phyloP scores from a whole-genome alignment of 2,329 filamentous ascomycete genomes.

The Pestalotiopsis sp. region DNA sequence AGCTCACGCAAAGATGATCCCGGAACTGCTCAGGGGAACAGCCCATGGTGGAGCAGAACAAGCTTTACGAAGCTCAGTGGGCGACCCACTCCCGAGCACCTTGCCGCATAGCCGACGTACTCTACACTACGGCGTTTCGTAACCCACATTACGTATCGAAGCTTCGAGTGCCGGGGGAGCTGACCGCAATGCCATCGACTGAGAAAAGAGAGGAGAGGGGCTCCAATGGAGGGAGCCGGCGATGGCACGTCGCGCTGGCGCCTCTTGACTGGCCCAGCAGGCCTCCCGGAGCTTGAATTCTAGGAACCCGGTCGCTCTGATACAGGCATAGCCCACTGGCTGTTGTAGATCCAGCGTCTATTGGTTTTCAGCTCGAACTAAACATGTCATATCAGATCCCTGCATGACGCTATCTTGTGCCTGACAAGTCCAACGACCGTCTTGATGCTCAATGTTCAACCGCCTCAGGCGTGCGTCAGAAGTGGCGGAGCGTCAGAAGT shows the following conservation, averaged over 20 bases:
- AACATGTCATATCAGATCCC: not conserved
- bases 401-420: slow-evolving; percentile 3
- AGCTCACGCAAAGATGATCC: not conserved
- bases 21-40: not conserved
- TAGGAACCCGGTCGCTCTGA: not conserved
- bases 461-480: not conserved
- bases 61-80: not conserved
- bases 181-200: not conserved
- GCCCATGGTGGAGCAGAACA: slow-evolving; percentile 5
- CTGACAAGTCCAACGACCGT: not conserved
- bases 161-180: not conserved
- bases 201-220: not conserved
- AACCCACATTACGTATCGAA: slow-evolving; percentile 7
- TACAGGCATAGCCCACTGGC: slow-evolving; percentile 5
- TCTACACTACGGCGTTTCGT: not conserved
- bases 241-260: not conserved
- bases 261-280: not conserved
- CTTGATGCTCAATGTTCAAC: not conserved
- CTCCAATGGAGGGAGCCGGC: slow-evolving; percentile 3
- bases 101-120: slow-evolving; percentile 9
- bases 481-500: not conserved
- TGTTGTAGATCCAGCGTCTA: not conserved
- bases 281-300: not conserved
- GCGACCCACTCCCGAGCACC: not conserved
- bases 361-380: slow-evolving; percentile 6